phyloP scores from a whole-genome alignment of 208 protist genomes.

The Trypanosoma scelopori region DNA sequence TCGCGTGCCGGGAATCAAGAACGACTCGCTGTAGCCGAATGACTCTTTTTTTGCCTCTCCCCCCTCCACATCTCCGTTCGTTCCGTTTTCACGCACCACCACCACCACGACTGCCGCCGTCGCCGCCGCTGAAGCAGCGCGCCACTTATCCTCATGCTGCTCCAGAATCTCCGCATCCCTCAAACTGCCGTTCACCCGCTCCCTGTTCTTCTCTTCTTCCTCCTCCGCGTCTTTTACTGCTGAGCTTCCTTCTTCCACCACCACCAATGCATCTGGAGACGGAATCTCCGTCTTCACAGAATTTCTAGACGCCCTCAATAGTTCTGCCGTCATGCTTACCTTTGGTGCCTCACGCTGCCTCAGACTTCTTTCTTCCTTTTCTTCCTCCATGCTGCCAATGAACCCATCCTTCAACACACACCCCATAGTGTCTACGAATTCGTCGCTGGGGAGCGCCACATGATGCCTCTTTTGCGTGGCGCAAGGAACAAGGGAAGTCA shows the following conservation, averaged over 20 bases:
- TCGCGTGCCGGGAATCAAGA: slow-evolving; percentile 40
- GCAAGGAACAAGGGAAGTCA: slow-evolving; percentile 33
- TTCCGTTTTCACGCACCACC: background rate
- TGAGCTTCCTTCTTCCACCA: background rate
- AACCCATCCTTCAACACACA: too few species aligned
- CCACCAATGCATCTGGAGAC: background rate
- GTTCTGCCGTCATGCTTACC: too few species aligned
- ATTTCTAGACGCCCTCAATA: too few species aligned
- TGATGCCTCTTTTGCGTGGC: background rate
- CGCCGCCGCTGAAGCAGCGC: too few species aligned
- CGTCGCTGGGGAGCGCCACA: background rate
- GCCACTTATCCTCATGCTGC: slow-evolving; percentile 1
- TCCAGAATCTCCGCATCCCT: background rate
- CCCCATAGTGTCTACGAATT: too few species aligned
- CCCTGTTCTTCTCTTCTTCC: too few species aligned
- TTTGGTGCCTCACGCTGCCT: too few species aligned
- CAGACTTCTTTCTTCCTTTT: too few species aligned
- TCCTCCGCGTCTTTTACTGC: background rate
- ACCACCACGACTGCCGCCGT: too few species aligned
- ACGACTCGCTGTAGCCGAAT: slow-evolving; percentile 64
- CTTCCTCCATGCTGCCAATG: background rate
- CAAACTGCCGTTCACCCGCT: background rate
- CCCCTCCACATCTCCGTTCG: background rate
- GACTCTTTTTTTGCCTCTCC: background rate
- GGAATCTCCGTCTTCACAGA: too few species aligned